A percentile compares a stretch with the other conserved stretches of the same genome.
Conservation (phyloP, 352 stramenopile species). For the Globisporangium camurandrum region DNA sequence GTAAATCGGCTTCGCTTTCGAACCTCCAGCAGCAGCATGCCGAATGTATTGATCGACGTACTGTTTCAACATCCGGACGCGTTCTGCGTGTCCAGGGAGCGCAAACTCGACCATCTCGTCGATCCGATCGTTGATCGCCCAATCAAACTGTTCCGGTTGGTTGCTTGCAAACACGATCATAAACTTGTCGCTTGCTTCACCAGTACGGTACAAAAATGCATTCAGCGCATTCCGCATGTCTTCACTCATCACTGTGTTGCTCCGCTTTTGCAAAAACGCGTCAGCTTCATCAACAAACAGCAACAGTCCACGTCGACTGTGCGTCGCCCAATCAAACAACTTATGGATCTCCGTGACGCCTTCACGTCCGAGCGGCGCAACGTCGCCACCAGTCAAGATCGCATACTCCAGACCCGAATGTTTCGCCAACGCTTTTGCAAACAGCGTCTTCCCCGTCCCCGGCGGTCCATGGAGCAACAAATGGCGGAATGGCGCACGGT, state of each 20-base stretch:
- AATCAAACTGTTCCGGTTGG: conserved; percentile 98
- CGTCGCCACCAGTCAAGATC: conserved; percentile 97
- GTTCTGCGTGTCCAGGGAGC: conserved; percentile 91
- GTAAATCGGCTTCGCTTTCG: conserved; percentile 85
- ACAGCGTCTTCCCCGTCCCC: conserved; percentile 99
- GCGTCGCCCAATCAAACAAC: conserved; percentile 99
- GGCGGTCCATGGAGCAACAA: conserved; percentile 96
- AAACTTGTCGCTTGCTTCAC: conserved; percentile 97
- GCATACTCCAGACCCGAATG: conserved; percentile 98
- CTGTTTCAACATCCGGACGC: conserved; percentile 95
- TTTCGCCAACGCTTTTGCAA: conserved; percentile 94
- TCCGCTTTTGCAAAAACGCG: conserved; percentile 98
- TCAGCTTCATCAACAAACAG: conserved; percentile 99
- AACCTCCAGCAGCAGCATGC: conserved; percentile 84
- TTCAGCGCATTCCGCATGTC: conserved; percentile 99
- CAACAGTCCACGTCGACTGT: conserved; percentile 91
- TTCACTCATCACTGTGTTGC: conserved; percentile 91
- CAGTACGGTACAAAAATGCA: conserved; percentile 98
- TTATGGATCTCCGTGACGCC: conserved; percentile 99
- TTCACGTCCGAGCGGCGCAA: conserved; percentile 95
- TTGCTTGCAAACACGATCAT: conserved; percentile 99
- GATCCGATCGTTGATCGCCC: conserved; percentile 98
- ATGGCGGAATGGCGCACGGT: conserved; percentile 97
- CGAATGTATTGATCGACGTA: conserved; percentile 98
- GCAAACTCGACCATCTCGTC: conserved; percentile 99